phyloP scores from a whole-genome alignment of 1,284 basidiomycete genomes.

The Tilletia indica region DNA sequence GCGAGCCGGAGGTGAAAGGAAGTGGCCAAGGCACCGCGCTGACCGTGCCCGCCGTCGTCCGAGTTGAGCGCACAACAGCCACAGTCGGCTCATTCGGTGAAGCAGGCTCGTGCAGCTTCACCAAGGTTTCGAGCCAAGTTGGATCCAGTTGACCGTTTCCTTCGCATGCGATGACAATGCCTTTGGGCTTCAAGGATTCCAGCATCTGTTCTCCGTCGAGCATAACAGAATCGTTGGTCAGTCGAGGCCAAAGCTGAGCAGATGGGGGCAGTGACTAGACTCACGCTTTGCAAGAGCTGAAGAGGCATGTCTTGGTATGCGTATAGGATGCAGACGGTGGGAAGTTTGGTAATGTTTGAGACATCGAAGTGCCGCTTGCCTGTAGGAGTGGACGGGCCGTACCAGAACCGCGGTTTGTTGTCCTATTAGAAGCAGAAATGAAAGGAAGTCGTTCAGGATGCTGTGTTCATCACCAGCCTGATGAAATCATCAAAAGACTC shows the following conservation, averaged over 20 bases:
- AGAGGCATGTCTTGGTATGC: conserved; percentile 26
- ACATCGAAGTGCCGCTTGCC: conserved; percentile 28
- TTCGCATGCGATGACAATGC: conserved; percentile 46
- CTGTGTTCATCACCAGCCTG: neutral
- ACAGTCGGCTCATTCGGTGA: conserved; percentile 16
- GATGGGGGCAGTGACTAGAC: conserved; percentile 20
- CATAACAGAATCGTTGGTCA: too few relatives aligned
- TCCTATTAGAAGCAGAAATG: neutral
- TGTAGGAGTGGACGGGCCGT: neutral
- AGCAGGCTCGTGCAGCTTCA: conserved; percentile 11
- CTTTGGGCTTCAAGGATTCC: conserved; percentile 26
- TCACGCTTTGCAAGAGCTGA: conserved; percentile 31
- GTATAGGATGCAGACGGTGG: conserved; percentile 46
- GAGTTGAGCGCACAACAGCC: conserved; percentile 26
- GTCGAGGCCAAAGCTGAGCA: conserved; percentile 23
- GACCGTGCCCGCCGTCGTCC: conserved; percentile 29
- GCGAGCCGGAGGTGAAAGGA: conserved; percentile 26
- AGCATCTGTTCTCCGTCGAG: neutral
- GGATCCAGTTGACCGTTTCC: conserved; percentile 33
- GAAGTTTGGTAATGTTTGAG: conserved; percentile 28
- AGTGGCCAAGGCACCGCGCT: conserved; percentile 13
- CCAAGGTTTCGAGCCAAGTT: conserved; percentile 21
- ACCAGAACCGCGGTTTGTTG: neutral
- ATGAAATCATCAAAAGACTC: neutral
- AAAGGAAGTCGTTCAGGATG: neutral